Evolutionary conservation across 2,329 filamentous ascomycete genomes (phyloP).

Genomic region (Fusarium zealandicum): DNA sequence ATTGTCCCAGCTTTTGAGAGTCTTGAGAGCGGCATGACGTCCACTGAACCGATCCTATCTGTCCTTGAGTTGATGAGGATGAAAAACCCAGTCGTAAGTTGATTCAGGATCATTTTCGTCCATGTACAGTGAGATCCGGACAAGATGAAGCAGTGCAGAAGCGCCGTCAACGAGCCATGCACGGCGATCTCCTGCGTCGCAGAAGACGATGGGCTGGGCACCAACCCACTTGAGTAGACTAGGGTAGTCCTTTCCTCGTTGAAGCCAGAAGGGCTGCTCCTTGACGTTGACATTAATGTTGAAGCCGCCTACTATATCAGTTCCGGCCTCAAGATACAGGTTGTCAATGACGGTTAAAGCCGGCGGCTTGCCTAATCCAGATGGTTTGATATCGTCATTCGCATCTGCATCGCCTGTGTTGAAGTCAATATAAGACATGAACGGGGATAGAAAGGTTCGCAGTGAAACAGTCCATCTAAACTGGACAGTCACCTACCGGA

Average conservation of each 20-base stretch:
- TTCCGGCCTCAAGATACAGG: slow-evolving; percentile 16
- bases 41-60: background rate
- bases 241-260: slow-evolving; percentile 17
- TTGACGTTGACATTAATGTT: slow-evolving; percentile 13
- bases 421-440: background rate
- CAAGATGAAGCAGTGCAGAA: slow-evolving; percentile 23
- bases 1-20: slow-evolving; percentile 14
- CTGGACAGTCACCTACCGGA: slow-evolving; percentile 7
- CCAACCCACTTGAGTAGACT: slow-evolving; percentile 21
- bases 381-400: background rate
- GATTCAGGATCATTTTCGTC: slow-evolving; percentile 16
- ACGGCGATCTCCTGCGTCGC: slow-evolving; percentile 5
- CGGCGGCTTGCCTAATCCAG: background rate
- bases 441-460: background rate
- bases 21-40: slow-evolving; percentile 9
- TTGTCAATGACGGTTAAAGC: slow-evolving; percentile 2
- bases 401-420: background rate
- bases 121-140: slow-evolving; percentile 11
- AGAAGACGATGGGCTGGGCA: slow-evolving; percentile 5
- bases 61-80: slow-evolving; percentile 1
- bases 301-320: slow-evolving; percentile 5
- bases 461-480: accelerated
- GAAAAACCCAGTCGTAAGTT: slow-evolving; percentile 20
- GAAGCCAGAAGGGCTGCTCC: slow-evolving; percentile 14
- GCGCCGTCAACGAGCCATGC: slow-evolving; percentile 22